A percentile compares a stretch with the other conserved stretches of the same genome.
These are phyloP conservation scores for Eutypella sp. DNA, from an alignment of 2,329 filamentous ascomycete genomes.

Conservation along the genomic window DNA sequence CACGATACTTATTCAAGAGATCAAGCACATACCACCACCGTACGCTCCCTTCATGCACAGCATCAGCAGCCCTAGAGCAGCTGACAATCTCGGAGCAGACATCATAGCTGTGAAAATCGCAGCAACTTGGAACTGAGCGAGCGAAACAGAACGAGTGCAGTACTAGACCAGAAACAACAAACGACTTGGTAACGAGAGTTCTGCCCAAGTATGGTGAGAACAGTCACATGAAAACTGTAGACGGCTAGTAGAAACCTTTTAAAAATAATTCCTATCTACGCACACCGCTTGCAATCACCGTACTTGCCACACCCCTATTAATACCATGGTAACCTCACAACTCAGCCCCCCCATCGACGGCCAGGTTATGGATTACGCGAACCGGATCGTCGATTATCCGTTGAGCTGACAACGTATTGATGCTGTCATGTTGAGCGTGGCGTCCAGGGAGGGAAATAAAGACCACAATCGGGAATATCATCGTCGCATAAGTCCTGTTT, in stretches of 20 bases:
- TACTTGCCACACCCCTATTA: too few species aligned
- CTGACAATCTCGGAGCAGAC: constrained; percentile 10
- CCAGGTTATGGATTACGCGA: too few species aligned
- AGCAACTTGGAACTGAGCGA: constrained; percentile 15
- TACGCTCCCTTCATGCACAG: constrained; percentile 11
- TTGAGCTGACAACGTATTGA: constrained; percentile 13
- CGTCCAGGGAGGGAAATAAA: constrained; percentile 6
- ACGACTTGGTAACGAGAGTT: too few species aligned
- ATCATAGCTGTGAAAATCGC: constrained; percentile 15
- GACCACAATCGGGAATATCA: constrained; percentile 3
- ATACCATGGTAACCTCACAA: too few species aligned
- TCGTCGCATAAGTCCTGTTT: constrained; percentile 5
- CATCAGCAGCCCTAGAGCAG: constrained; percentile 16
- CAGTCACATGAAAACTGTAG: too few species aligned
- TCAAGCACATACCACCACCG: constrained; percentile 14
- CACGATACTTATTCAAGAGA: neutral
- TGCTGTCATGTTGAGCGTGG: constrained; percentile 13
- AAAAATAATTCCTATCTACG: too few species aligned
- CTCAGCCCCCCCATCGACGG: too few species aligned
- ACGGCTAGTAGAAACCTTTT: too few species aligned
- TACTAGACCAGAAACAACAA: too few species aligned
- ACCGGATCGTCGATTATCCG: constrained; percentile 4
- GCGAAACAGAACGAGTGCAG: constrained; percentile 14
- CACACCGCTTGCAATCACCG: too few species aligned
- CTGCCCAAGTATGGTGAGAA: too few species aligned